These are phyloP conservation scores for Blastobotrys aristatus DNA, from an alignment of 1,139 yeast genomes.

Conservation along the genomic window DNA sequence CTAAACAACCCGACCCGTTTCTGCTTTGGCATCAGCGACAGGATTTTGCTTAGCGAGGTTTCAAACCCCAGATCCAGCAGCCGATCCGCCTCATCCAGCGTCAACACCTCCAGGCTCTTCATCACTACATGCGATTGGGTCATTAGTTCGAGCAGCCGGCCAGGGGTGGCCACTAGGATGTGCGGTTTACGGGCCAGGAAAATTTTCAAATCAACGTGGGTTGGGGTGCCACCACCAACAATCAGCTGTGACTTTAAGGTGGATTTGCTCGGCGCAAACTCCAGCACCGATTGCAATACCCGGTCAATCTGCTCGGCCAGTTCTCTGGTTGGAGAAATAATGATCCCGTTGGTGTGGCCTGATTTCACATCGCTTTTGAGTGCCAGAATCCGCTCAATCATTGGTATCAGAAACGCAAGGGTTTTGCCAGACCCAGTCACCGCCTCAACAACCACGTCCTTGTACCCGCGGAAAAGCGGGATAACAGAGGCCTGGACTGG, in stretches of 20 bases:
- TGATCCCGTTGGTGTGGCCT: constrained; percentile 66
- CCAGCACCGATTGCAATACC: constrained; percentile 58
- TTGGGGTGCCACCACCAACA: constrained; percentile 68
- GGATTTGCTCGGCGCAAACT: constrained; percentile 46
- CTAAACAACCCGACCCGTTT: constrained; percentile 90
- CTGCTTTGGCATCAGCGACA: constrained; percentile 74
- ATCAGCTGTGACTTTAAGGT: constrained; percentile 60
- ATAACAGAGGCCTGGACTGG: constrained; percentile 97
- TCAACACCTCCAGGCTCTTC: constrained; percentile 62
- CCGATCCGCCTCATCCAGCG: constrained; percentile 91
- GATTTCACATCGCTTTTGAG: constrained; percentile 21
- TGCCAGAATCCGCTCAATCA: constrained; percentile 56
- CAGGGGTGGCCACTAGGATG: constrained; percentile 88
- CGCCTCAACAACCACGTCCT: constrained; percentile 92
- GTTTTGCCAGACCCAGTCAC: constrained; percentile 98
- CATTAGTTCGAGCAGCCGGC: constrained; percentile 74
- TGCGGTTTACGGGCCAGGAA: constrained; percentile 58
- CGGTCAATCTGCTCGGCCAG: constrained; percentile 74
- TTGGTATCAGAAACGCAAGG: constrained; percentile 77
- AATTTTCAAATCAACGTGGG: constrained; percentile 66
- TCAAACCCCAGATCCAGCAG: constrained; percentile 75
- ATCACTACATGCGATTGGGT: constrained; percentile 35
- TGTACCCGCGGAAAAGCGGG: constrained; percentile 79
- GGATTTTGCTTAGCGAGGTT: constrained; percentile 59
- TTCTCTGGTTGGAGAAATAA: constrained; percentile 89